A percentile compares a stretch with the other conserved stretches of the same genome.
Evolutionary conservation across 2,329 filamentous ascomycete genomes (phyloP).

Genomic region (Cladophialophora chaetospira): DNA sequence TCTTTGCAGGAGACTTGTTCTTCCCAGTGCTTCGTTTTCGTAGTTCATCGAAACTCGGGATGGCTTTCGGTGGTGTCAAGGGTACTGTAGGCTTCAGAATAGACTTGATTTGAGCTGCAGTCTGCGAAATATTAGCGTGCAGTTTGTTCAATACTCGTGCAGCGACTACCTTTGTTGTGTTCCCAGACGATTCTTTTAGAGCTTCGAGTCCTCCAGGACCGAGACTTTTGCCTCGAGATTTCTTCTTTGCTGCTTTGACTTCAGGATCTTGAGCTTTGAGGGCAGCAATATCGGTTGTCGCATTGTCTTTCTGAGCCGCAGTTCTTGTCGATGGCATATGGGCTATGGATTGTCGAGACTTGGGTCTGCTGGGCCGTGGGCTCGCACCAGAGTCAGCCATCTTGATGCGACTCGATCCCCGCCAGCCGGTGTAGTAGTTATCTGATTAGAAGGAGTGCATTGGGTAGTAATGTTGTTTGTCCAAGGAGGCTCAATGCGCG

Average conservation of each 20-base stretch:
- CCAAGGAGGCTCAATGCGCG: slow-evolving; percentile 12
- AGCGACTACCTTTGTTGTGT: slow-evolving; percentile 71
- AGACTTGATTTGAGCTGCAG: slow-evolving; percentile 57
- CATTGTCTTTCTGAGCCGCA: slow-evolving; percentile 69
- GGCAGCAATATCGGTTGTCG: slow-evolving; percentile 65
- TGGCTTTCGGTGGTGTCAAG: slow-evolving; percentile 64
- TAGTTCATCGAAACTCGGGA: slow-evolving; percentile 61
- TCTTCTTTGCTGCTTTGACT: slow-evolving; percentile 54
- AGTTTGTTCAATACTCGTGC: too few relatives aligned
- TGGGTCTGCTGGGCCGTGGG: slow-evolving; percentile 19
- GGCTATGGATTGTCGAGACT: slow-evolving; percentile 72
- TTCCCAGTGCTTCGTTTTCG: slow-evolving; percentile 44
- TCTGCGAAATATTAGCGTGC: slow-evolving; percentile 41
- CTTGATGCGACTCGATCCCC: slow-evolving; percentile 3
- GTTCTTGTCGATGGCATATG: slow-evolving; percentile 56
- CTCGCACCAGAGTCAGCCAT: slow-evolving; percentile 24
- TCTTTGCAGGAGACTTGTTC: slow-evolving; percentile 33
- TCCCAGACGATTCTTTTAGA: slow-evolving; percentile 72
- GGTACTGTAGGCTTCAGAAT: slow-evolving; percentile 80
- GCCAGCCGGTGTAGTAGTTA: background rate
- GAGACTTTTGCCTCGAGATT: slow-evolving; percentile 91
- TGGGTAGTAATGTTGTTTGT: slow-evolving; percentile 19
- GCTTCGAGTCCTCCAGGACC: slow-evolving; percentile 88
- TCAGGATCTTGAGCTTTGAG: slow-evolving; percentile 34
- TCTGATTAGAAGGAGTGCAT: slow-evolving; percentile 13